Conservation (phyloP, 768 basidiomycete species). For the Fomitopsis serialis region DNA sequence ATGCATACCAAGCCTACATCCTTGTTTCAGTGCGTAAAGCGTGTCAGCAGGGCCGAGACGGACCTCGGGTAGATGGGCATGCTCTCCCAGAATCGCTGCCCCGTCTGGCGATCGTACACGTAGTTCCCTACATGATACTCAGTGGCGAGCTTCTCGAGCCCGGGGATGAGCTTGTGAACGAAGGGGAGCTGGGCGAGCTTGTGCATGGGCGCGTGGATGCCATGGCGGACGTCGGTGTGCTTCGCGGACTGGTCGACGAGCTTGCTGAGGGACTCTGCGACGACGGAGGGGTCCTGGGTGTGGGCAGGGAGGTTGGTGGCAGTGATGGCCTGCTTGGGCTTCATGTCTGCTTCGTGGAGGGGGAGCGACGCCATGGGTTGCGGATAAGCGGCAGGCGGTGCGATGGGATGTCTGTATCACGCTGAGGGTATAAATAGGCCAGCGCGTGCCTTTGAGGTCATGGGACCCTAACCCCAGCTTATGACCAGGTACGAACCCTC, state of each 20-base stretch:
- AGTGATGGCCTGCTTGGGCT: slow-evolving; percentile 25
- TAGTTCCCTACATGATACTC: slow-evolving; percentile 57
- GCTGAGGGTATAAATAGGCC: neutral
- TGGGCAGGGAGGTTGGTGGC: slow-evolving; percentile 30
- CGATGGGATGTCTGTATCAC: neutral
- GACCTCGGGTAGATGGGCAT: slow-evolving; percentile 68
- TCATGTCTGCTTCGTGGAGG: slow-evolving; percentile 8
- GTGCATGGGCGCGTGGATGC: slow-evolving; percentile 32
- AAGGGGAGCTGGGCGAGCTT: slow-evolving; percentile 24
- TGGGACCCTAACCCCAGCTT: neutral
- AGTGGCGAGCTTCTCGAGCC: slow-evolving; percentile 47
- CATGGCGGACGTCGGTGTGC: slow-evolving; percentile 18
- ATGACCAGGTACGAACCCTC: neutral
- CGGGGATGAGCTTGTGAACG: slow-evolving; percentile 47
- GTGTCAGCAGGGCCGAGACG: neutral
- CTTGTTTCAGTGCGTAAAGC: neutral
- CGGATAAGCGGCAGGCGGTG: neutral
- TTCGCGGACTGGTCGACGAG: slow-evolving; percentile 33
- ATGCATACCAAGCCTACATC: slow-evolving; percentile 63
- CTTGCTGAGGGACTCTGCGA: slow-evolving; percentile 28
- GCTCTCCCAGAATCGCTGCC: slow-evolving; percentile 57
- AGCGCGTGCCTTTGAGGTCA: neutral
- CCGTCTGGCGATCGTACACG: slow-evolving; percentile 42
- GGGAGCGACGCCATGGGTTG: slow-evolving; percentile 16
- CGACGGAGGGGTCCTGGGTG: slow-evolving; percentile 10